Evolutionary conservation across 2,329 filamentous ascomycete species (phyloP).

Genomic region (Colletotrichum spaethianum): DNA sequence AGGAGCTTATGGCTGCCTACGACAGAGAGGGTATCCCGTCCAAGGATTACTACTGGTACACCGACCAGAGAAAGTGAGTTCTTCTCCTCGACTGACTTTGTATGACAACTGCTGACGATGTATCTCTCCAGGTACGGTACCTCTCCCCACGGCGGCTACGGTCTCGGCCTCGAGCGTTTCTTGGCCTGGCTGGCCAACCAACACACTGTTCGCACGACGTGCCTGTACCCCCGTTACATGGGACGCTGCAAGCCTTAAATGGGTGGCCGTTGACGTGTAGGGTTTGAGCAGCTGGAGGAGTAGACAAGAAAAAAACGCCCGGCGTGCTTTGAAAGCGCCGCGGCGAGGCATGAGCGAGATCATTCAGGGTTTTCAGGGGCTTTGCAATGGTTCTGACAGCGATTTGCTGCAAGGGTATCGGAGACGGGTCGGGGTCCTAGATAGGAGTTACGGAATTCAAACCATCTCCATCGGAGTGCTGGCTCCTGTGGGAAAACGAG

Average conservation of each 20-base stretch:
- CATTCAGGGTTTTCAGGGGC: constrained; percentile 20
- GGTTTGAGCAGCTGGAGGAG: not conserved
- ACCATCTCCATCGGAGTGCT: constrained; percentile 12
- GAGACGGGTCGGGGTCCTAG: constrained; percentile 32
- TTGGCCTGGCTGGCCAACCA: constrained; percentile 76
- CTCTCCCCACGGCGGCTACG: constrained; percentile 93
- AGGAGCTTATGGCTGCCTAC: constrained; percentile 91
- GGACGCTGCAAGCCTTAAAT: constrained; percentile 81
- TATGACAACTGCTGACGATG: constrained; percentile 5
- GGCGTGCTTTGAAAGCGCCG: constrained; percentile 19
- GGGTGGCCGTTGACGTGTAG: not conserved
- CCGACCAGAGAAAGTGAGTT: constrained; percentile 92
- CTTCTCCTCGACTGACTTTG: constrained; percentile 1
- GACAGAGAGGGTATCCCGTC: constrained; percentile 88
- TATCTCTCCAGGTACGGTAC: constrained; percentile 80
- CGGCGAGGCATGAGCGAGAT: constrained; percentile 33
- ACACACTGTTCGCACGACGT: constrained; percentile 76
- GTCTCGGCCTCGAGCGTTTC: constrained; percentile 88
- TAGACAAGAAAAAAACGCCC: not conserved
- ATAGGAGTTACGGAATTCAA: constrained; percentile 40
- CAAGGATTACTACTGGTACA: constrained; percentile 97
- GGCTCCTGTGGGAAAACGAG: not conserved
- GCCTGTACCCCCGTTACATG: constrained; percentile 86
- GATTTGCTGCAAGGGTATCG: constrained; percentile 20
- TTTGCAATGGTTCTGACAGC: constrained; percentile 38